Percentiles rank a stretch among this genome's conserved stretches.
These are phyloP conservation scores for Pythium coloratum DNA, from an alignment of 352 stramenopile species.

Conservation along the genomic window DNA sequence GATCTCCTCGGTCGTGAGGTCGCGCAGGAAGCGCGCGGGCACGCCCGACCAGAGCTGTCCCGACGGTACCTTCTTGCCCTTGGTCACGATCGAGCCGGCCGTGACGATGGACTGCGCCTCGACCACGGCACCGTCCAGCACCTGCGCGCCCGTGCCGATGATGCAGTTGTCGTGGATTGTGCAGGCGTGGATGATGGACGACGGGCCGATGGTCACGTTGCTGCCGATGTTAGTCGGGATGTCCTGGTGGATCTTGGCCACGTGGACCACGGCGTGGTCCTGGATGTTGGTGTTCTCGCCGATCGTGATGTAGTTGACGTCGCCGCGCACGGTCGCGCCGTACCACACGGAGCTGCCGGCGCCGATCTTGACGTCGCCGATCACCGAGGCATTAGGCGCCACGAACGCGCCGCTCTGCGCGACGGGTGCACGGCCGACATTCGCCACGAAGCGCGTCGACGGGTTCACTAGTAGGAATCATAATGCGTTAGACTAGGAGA, in stretches of 20 bases:
- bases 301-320: slow-evolving; percentile 93
- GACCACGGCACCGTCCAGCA: slow-evolving; percentile 89
- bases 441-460: slow-evolving; percentile 77
- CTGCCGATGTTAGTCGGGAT: slow-evolving; percentile 90
- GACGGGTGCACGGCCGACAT: slow-evolving; percentile 60
- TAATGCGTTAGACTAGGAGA: neutral
- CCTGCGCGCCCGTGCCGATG: slow-evolving; percentile 90
- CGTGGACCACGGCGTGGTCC: slow-evolving; percentile 92
- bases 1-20: slow-evolving; percentile 84
- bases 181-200: slow-evolving; percentile 90
- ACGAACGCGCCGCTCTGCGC: slow-evolving; percentile 78
- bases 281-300: slow-evolving; percentile 93
- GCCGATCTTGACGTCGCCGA: slow-evolving; percentile 92
- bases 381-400: slow-evolving; percentile 90
- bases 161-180: slow-evolving; percentile 92
- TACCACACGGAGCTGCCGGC: slow-evolving; percentile 93
- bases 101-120: slow-evolving; percentile 89
- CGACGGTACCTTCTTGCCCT: slow-evolving; percentile 84
- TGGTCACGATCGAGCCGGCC: slow-evolving; percentile 87
- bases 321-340: slow-evolving; percentile 87
- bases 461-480: slow-evolving; percentile 60
- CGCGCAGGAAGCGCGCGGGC: slow-evolving; percentile 79
- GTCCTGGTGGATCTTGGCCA: slow-evolving; percentile 92
- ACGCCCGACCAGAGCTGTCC: slow-evolving; percentile 89
- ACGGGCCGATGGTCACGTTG: slow-evolving; percentile 89